Conservation (phyloP, 106 monocot species). For the Acorus gramineus region DNA sequence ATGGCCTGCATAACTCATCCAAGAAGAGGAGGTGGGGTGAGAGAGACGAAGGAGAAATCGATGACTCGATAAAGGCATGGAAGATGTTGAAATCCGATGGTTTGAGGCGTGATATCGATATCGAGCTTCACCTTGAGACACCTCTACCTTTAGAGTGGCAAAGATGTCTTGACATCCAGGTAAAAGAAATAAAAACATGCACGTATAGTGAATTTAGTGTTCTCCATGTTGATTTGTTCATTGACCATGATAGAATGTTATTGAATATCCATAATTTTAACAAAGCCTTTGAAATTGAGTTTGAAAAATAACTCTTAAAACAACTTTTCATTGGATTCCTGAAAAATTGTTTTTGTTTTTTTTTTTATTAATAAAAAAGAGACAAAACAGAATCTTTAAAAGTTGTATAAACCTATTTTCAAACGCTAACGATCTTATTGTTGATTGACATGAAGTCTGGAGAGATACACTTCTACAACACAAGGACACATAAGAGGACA, state of each 20-base stretch:
- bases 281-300: too few relatives aligned
- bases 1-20: slow-evolving; percentile 1
- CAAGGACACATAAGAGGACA: slow-evolving; percentile 53
- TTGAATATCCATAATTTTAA: too few relatives aligned
- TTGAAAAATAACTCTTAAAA: too few relatives aligned
- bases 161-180: slow-evolving; percentile 68
- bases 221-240: not conserved
- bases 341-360: too few relatives aligned
- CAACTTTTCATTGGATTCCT: too few relatives aligned
- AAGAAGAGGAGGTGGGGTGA: slow-evolving; percentile 46
- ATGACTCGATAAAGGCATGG: not conserved
- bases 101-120: not conserved
- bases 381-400: too few relatives aligned
- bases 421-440: too few relatives aligned
- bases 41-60: not conserved
- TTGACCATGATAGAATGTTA: not conserved
- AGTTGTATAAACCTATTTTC: too few relatives aligned
- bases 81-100: slow-evolving; percentile 3
- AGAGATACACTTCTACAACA: slow-evolving; percentile 66
- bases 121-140: slow-evolving; percentile 52
- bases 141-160: slow-evolving; percentile 69
- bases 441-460: slow-evolving; percentile 35
- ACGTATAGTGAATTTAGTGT: not conserved
- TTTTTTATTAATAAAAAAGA: too few relatives aligned
- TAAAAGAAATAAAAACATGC: not conserved